Evolutionary conservation across 2,329 filamentous ascomycete genomes (phyloP), one percentile per base, ranked within the genome.

Genomic region (Venturia oleaginea): DNA sequence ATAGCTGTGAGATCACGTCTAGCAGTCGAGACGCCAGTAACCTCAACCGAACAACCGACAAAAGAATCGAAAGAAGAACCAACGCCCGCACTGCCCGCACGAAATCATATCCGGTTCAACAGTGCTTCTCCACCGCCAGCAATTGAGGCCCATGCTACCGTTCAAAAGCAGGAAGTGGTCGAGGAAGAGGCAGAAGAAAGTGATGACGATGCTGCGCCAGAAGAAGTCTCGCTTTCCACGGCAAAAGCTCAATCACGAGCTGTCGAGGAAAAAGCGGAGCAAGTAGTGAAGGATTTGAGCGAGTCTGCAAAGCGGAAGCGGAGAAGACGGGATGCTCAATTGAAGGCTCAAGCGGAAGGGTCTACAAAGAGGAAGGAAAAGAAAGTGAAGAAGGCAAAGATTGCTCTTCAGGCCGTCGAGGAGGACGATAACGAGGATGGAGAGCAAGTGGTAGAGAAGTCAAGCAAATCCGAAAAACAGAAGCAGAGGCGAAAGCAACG

Each of bases 331-430:
- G 63, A 61, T 30, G 42, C 51, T 10, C 32, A 51, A 61, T 37
- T 64, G 40, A 64, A 64, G 59, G 51, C 34, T 54, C 63, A 64
- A 40, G 63, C 55, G n/a, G 30, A 46, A 34, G 59, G 42, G 7
- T 64, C 63, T 13, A 37, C 37, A n/a, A 59, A 51, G 55, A 55
- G 62, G 30, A 46, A 46, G 17, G 43, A 48, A 13, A 48, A 24
- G 43, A 61, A 43, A 42, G 42, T 24, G 38, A 62, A 43, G 51
- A 62, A 51, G 60, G 40, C 19, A 27, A 48, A 43, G 43, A 62
- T 10, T 13, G 24, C 32, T 48, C 34, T 48, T 15, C 38, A 42
- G 24, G 55, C 37, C 10, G 51, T 24, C 17, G 34, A 37, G 27
- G 48, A 55, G 34, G 46, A 8, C 8, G 30, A 51, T n/a, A 24